Percentiles rank a stretch among this genome's conserved stretches.
These are phyloP conservation scores for Hanseniaspora lachancei DNA, from an alignment of 805 yeast genomes.

Conservation along the genomic window DNA sequence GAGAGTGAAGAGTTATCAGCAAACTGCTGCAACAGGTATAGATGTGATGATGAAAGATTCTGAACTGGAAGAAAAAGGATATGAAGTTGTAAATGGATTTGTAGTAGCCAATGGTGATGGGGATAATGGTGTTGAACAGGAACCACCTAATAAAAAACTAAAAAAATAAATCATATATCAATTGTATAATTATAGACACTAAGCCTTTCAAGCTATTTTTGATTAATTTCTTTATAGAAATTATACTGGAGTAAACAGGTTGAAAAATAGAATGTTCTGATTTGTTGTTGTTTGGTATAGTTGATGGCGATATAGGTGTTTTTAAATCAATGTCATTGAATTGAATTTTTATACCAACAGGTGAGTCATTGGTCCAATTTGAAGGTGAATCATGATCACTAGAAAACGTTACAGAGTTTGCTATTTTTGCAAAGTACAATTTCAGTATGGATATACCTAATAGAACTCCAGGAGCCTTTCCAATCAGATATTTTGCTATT, in stretches of 20 bases:
- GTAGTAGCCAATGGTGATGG: conserved; percentile 1
- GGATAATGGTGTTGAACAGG: background rate
- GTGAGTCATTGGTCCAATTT: background rate
- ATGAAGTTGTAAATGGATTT: conserved; percentile 8
- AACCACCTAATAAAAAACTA: background rate
- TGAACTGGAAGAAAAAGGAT: background rate
- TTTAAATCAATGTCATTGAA: background rate
- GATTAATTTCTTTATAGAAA: background rate
- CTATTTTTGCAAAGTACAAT: background rate
- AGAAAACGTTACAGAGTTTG: background rate
- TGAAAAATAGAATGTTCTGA: background rate
- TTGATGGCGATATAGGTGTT: background rate
- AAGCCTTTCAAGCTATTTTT: background rate
- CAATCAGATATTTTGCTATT: background rate
- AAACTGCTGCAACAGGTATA: conserved; percentile 48
- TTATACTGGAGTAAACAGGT: background rate
- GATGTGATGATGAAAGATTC: conserved; percentile 19
- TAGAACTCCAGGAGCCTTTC: background rate
- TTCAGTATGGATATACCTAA: background rate
- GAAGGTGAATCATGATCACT: no score
- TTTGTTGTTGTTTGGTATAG: background rate
- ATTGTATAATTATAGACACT: background rate
- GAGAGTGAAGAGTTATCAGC: conserved; percentile 63
- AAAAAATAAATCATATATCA: conserved; percentile 1
- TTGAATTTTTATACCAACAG: background rate